phyloP scores from a whole-genome alignment of 305 asterid species.

The Euphrasia arctica region DNA sequence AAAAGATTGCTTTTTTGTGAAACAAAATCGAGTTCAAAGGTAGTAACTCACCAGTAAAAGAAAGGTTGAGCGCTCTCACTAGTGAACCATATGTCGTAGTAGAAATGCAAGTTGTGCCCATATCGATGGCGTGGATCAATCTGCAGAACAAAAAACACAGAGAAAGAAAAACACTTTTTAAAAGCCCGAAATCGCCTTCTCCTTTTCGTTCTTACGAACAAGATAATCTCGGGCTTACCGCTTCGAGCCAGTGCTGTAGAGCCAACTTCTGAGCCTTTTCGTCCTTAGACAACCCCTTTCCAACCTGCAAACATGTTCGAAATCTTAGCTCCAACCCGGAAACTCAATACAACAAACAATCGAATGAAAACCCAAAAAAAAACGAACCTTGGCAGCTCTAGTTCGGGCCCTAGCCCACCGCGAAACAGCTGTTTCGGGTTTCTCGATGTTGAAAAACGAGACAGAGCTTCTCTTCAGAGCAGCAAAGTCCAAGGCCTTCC shows the following conservation, averaged over 20 bases:
- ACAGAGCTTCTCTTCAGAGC: slow-evolving; percentile 83
- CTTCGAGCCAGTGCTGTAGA: slow-evolving; percentile 97
- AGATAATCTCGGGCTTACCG: slow-evolving; percentile 47
- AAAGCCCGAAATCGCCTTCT: no score
- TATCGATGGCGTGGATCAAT: slow-evolving; percentile 98
- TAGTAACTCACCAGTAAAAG: slow-evolving; percentile 80
- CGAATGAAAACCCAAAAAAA: background rate
- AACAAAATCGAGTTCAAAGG: no score
- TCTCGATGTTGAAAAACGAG: slow-evolving; percentile 68
- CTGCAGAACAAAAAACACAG: slow-evolving; percentile 31
- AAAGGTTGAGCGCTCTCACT: slow-evolving; percentile 88
- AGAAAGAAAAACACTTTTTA: background rate
- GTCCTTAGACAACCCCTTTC: slow-evolving; percentile 91
- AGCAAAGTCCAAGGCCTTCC: slow-evolving; percentile 95
- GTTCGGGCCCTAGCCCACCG: slow-evolving; percentile 98
- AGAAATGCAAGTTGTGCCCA: slow-evolving; percentile 86
- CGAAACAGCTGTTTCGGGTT: slow-evolving; percentile 84
- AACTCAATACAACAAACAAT: background rate
- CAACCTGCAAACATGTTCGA: slow-evolving; percentile 51
- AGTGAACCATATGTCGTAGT: slow-evolving; percentile 82
- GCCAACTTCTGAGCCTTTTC: slow-evolving; percentile 95
- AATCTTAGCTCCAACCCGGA: slow-evolving; percentile 9
- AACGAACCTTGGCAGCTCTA: slow-evolving; percentile 76
- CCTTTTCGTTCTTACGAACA: background rate
- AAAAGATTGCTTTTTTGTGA: no score